Evolutionary conservation across 169 alveolate species (phyloP), one percentile per base, ranked within the genome.

Genomic region (Plasmodium ovale): DNA sequence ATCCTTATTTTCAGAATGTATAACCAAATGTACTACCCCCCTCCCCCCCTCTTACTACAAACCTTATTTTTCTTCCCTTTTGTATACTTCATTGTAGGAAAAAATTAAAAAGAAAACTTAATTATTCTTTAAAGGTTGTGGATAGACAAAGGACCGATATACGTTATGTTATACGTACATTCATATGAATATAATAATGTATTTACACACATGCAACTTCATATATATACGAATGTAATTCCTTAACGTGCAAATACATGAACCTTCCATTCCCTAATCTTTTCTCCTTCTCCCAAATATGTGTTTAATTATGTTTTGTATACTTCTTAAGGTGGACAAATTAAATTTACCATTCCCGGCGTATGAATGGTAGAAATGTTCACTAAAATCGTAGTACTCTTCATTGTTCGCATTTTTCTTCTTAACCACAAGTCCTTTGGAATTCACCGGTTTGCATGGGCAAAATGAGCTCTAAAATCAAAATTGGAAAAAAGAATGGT

Each of bases 291-390:
- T 60, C 25, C 88, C 74, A 23, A 29, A 21, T 12, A 44, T 10
- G 70, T 19, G 14, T 68, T 74, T 74, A 35, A 59, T 31, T 74
- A 44, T 27, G 4, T 64, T 59, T 33, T 44, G 37, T 12, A 74
- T 37, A 65, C 62, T 39, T 16, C 49, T 37, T 42, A 62, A 27
- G 44, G 88, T 59, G 23, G 88, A 74, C 53, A 54, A 35, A 31
- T 44, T 56, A 74, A 42, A 60, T 27, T 73, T n/a, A 14, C 88
- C 88, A n/a, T 68, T 59, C 4, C 88, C 88, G 14, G 88, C 88
- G 31, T 74, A 60, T 10, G 88, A 74, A 74, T 74, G 88, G 53
- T 74, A 74, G 62, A 74, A 74, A 65, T 74, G 88, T 7, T 74
- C 88, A 33, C 77, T 74, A 47, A 74, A 74, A 74, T 44, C 68